Base-by-base conservation (phyloP, 2,329 filamentous ascomycete species). In the Fusarium ramigenum region DNA sequence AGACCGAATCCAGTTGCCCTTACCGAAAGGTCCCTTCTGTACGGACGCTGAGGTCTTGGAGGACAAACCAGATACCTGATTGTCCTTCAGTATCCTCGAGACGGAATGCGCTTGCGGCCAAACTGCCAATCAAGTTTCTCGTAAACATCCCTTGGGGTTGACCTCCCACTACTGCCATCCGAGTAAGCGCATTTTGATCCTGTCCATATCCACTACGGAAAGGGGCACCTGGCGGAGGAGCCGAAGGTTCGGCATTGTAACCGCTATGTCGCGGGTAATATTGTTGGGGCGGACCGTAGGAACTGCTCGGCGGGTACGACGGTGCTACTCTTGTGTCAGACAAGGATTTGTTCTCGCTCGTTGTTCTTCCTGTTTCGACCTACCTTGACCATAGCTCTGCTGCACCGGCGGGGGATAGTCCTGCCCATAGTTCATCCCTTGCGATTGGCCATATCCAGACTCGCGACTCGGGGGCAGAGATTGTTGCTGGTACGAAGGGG, bases 11-110 rank as follows among this genome's bases (percentile, higher is more conserved):
- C n/a, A 18, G 39, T 54, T 43, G 19, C 37, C 66, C 82, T 78
- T 87, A 97, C 94, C 96, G 89, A 82, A 98, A 99, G 67, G 87
- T 89, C 16, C 96, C 96, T 82, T 98, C 96, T 1, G 95, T 97
- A 50, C 96, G 90, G 37, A 99, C 96, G 77, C 95, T 97, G 47
- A 99, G 86, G 83, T 99, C 96, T 81, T 98, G 96, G 60, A 98
- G 86, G 50, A 99, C 93, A 78, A 99, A 99, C 96, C 96, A 99
- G 73, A 97, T 95, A 4, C 96, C 96, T 57, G 93, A 90, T 80
- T 94, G 93, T 73, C 94, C 92, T 21, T 93, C 86, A 1, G 91
- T 89, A 75, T 98, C 95, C 5, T 90, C 91, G 60, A 98, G 87
- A 37, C 92, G 90, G 79, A 95, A 96, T 4, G 96, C 96, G 78